A percentile compares a stretch with the other conserved stretches of the same genome.
phyloP scores from a whole-genome alignment of 495 filamentous ascomycete genomes.

The Aspergillus olivimuriae region DNA sequence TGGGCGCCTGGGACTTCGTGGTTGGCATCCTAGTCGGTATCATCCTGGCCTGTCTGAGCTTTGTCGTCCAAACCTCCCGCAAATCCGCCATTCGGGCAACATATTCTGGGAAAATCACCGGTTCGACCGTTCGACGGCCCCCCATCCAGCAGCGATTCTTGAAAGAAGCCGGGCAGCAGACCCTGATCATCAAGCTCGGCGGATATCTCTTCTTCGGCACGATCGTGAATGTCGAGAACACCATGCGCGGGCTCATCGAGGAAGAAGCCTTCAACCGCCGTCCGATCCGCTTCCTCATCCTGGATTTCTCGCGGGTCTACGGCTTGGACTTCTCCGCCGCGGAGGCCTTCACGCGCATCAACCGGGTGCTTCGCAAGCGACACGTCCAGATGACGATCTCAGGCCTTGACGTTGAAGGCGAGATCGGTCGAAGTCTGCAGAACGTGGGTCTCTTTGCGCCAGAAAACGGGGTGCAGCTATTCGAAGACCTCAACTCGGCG shows the following conservation, averaged over 20 bases:
- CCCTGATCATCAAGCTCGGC: conserved; percentile 80
- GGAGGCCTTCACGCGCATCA: conserved; percentile 89
- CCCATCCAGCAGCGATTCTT: conserved; percentile 84
- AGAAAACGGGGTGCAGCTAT: conserved; percentile 64
- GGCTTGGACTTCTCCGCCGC: conserved; percentile 94
- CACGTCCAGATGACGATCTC: conserved; percentile 75
- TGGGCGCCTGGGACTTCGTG: conserved; percentile 96
- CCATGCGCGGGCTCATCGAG: conserved; percentile 71
- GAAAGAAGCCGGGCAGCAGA: conserved; percentile 76
- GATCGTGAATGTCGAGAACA: conserved; percentile 87
- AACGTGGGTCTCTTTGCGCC: conserved; percentile 72
- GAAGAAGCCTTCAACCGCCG: conserved; percentile 68
- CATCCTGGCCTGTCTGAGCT: conserved; percentile 80
- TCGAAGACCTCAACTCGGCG: conserved; percentile 85
- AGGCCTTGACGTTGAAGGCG: conserved; percentile 64
- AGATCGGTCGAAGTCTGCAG: conserved; percentile 68
- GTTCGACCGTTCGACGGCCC: conserved; percentile 86
- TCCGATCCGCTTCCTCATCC: conserved; percentile 83
- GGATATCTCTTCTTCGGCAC: conserved; percentile 96
- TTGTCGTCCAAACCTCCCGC: conserved; percentile 83
- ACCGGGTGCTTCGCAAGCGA: conserved; percentile 65
- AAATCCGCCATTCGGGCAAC: conserved; percentile 81
- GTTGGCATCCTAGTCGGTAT: conserved; percentile 89
- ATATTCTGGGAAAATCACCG: conserved; percentile 78
- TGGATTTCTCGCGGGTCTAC: conserved; percentile 84